Percentiles rank a stretch among this genome's conserved stretches.
These are phyloP conservation scores for Adansonia digitata DNA, from an alignment of 345 rosid genomes.

Conservation along the genomic window DNA sequence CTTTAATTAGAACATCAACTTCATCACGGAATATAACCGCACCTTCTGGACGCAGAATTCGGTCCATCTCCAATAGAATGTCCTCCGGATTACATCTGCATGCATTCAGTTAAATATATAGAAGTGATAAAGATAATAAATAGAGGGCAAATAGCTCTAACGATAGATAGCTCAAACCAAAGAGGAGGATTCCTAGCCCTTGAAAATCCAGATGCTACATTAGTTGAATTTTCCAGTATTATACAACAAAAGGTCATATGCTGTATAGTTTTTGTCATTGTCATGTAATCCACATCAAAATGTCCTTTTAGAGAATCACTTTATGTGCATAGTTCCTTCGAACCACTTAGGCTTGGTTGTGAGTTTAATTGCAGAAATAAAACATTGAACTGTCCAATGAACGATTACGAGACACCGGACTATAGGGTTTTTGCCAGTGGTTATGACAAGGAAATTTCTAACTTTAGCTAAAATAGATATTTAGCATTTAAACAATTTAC, in stretches of 20 bases:
- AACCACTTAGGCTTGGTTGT: neutral
- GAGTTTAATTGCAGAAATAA: neutral
- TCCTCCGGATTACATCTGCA: constrained; percentile 77
- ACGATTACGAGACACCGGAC: neutral
- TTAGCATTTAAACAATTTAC: neutral
- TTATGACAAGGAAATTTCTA: neutral
- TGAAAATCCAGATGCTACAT: neutral
- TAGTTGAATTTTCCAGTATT: neutral
- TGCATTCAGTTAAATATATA: neutral
- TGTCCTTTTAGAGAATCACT: too few relatives aligned
- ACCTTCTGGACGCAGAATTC: constrained; percentile 96
- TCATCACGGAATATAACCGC: constrained; percentile 85
- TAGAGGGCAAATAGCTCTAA: neutral
- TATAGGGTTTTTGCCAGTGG: neutral
- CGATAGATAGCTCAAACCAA: neutral
- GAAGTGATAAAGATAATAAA: neutral
- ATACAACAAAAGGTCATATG: neutral
- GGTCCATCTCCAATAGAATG: constrained; percentile 94
- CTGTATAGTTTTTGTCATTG: neutral
- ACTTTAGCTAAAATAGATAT: neutral
- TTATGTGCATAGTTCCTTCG: neutral
- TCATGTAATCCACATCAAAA: neutral
- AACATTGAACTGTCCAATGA: neutral
- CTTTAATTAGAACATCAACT: constrained; percentile 75
- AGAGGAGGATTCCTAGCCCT: neutral